These are phyloP conservation scores for Suillus tomentosus DNA, from an alignment of 768 basidiomycete genomes.

Conservation along the genomic window DNA sequence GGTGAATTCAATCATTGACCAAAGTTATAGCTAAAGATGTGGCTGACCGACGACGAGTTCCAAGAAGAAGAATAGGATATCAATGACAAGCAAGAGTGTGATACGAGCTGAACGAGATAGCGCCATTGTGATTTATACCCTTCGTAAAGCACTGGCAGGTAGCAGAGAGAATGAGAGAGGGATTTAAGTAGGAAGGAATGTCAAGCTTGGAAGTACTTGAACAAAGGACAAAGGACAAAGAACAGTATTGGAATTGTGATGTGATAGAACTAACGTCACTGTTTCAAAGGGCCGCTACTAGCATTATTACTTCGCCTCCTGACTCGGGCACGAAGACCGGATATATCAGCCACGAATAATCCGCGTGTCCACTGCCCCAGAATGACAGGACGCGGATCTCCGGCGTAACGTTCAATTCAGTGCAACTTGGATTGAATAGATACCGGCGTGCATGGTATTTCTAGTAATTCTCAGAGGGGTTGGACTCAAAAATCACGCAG, in stretches of 20 bases:
- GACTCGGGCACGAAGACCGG: neutral
- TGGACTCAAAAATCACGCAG: neutral
- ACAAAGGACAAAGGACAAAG: neutral
- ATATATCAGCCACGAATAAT: neutral
- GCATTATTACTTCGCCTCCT: neutral
- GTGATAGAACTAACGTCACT: neutral
- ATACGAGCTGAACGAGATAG: constrained; percentile 75
- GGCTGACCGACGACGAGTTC: constrained; percentile 76
- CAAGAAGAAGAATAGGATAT: constrained; percentile 83
- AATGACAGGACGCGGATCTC: neutral
- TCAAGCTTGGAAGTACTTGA: neutral
- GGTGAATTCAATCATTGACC: neutral
- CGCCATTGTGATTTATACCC: constrained; percentile 23
- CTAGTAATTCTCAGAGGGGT: no score
- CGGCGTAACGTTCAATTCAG: neutral
- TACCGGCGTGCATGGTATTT: neutral
- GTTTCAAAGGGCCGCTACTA: neutral
- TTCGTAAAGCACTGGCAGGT: neutral
- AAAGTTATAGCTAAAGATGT: constrained; percentile 6
- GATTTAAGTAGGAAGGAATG: neutral
- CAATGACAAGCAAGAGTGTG: constrained; percentile 77
- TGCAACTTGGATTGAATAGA: no score
- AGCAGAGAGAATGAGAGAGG: neutral
- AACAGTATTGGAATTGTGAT: neutral
- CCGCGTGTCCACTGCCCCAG: neutral